Base-by-base conservation (phyloP, 1,284 basidiomycete species). In the Malassezia cuniculi region DNA sequence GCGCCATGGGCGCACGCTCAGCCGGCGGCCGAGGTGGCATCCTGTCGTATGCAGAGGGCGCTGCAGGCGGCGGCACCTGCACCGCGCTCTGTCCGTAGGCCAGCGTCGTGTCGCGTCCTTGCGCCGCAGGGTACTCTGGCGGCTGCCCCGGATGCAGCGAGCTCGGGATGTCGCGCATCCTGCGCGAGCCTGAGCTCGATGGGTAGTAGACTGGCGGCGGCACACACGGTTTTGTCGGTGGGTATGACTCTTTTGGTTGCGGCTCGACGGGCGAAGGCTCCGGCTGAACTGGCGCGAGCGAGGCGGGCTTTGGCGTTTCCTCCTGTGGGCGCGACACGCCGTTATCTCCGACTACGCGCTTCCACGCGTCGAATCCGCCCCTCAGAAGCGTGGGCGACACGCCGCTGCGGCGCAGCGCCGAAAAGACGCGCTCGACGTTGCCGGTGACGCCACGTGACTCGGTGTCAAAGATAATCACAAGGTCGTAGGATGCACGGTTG, bases 311-410 rank as follows among this genome's bases (percentile, higher is more conserved):
- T 12, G 7, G 7, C 6, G 28, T 27, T 32, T 41, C 34, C 19
- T 21, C 34, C 2, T 34, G 28, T n/a, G 19, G 17, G 25, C 39
- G 39, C 25, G 34, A 34, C n/a, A 64, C 48, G 6, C 75, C 75
- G 4, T 69, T 61, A 3, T 73, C 73, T 0, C 77, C 75, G 36
- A 82, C 71, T 37, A 81, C 77, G 39, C 71, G 71, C 52, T 74
- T 75, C 87, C 89, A 97, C 0, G 79, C 81, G 30, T 81, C 76
- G 38, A 85, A 72, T 1, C 90, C 90, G 1, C 90, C 90, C 6
- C 81, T 73, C 14, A 97, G 75, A 46, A 94, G 69, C 60, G 85
- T 78, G 0, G 90, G 89, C n/a, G n/a, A n/a, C n/a, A n/a, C n/a
- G n/a, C 50, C 78, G 76, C 29, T 82, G 74, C 56, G 20, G 8